Evolutionary conservation across 371 early-diverging fungal species (phyloP), one percentile per base, ranked within the genome.

Genomic region (Paraphysoderma sedebokerense): DNA sequence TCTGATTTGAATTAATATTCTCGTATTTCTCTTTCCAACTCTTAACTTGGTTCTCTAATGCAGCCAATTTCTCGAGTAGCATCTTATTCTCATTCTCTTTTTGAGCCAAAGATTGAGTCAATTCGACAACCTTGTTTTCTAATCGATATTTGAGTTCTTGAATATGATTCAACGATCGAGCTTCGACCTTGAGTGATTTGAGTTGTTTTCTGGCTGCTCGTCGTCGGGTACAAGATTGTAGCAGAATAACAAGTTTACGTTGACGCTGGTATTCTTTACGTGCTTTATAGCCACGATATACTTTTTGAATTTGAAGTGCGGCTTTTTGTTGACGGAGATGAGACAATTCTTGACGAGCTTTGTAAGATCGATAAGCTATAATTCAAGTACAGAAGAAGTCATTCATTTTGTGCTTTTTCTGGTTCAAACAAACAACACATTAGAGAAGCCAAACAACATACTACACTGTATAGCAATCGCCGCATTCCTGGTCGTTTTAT

Each of bases 111-210:
- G 63, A 66, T 63, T 85, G 87, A n/a, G 92, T 89, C 49, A 96
- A 68, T 62, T 85, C 88, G 45, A 96, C 79, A 44, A 98, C 83
- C 72, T 92, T 96, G 68, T 77, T 85, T 60, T 98, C 96, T 7
- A 98, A 70, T 61, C 82, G 79, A 63, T 83, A 82, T 5, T 91
- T 86, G 13, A 82, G 74, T 57, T 92, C 88, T 61, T 89, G 84
- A 58, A 91, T 74, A 57, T 90, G 92, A 38, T 76, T 82, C 5
- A 87, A 86, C 19, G 87, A 86, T 39, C 81, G 67, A 11, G 85
- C 84, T 59, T 98, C 95, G 20, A 70, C 73, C 54, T 83, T 79
- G 41, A 82, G 67, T 36, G 51, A 34, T n/a, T 59, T 54, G 37
- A 89, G 63, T 45, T 66, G 65, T 49, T 68, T 65, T 26, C 62